Base-by-base conservation (phyloP, 805 yeast genomes). In the Zygotorulaspora sp. region DNA sequence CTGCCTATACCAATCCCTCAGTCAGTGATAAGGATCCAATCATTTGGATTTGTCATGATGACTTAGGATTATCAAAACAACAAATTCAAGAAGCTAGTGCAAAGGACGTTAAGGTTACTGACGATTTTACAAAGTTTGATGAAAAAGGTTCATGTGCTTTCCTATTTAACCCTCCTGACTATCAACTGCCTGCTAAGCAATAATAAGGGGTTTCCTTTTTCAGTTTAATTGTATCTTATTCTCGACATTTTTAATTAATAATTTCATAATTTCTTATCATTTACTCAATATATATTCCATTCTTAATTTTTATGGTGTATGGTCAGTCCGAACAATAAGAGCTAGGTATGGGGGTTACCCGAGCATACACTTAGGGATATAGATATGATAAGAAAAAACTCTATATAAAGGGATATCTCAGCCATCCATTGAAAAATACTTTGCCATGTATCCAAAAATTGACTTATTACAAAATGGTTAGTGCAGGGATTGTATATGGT, bases 31-130 rank as follows among this genome's bases (percentile, higher is more conserved):
- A 47, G 19, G 58, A 49, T 25, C 85, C 87, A 20, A 72, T 72
- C 40, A 66, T 82, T 34, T 84, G 94, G 94, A 66, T 83, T 44
- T 77, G 83, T 29, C 72, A 66, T 48, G 94, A 84, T 59, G 65
- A 72, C 5, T 62, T 78, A 66, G 90, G 92, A 4, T 67, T 84
- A 37, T 72, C 84, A 12, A 71, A 72, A 34, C 69, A 72, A 40
- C 79, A 81, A 54, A 72, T 78, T 45, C 65, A 65, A 23, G 71
- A 71, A 46, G 78, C 83, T 9, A 60, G 69, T n/a, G 77, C 74
- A 19, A 68, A 68, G 32, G 57, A 55, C 23, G 74, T 80, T 16
- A 68, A 69, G 41, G 78, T 79, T 5, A 63, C 69, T 27, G 80
- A 82, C 53, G 77, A 67, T 12, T 68, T 74, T 48, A 79, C 92